Base-by-base conservation (phyloP, 495 filamentous ascomycete genomes). In the Podospora pseudoanserina region DNA sequence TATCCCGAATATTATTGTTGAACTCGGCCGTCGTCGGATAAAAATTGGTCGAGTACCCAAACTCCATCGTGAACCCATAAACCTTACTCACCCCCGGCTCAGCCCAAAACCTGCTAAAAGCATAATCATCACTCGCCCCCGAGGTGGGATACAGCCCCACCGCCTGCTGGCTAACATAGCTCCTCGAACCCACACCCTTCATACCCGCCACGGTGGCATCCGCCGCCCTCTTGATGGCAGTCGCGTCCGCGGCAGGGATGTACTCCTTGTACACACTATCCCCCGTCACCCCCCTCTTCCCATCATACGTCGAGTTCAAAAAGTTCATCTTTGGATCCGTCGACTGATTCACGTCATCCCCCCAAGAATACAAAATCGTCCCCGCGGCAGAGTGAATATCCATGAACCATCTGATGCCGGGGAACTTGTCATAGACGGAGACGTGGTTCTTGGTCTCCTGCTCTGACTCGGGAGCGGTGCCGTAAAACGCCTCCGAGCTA, bases 381-480 rank as follows among this genome's bases (percentile, higher is more conserved):
- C 78, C 78, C 32, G 76, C 75, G 56, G 72, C 74, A 4, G 80
- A 81, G 72, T 83, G 81, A 16, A 82, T 66, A 70, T 83, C 81
- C 18, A 82, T 69, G 69, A 79, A 80, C 80, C 80, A 82, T 15
- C 76, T 60, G 30, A 83, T 74, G 39, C 79, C 78, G 55, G 70
- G 55, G 69, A 76, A 81, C 61, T 70, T 69, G 65, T 79, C 78
- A 63, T 81, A 74, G n/a, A 78, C 66, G 59, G 71, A 80, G 28
- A 71, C 73, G 54, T 77, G 66, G 69, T 74, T 76, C 68, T 73
- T 67, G 19, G 78, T 76, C 72, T 81, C 79, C 20, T 78, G 72
- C 72, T 80, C 79, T 0, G 79, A 80, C 54, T 75, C 73, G 23
- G 78, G 65, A 1, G 65, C 70, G 15, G 76, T 72, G 19, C 78